Evolutionary conservation across 768 basidiomycete species (phyloP).

Genomic region (Cystobasidium ongulense): DNA sequence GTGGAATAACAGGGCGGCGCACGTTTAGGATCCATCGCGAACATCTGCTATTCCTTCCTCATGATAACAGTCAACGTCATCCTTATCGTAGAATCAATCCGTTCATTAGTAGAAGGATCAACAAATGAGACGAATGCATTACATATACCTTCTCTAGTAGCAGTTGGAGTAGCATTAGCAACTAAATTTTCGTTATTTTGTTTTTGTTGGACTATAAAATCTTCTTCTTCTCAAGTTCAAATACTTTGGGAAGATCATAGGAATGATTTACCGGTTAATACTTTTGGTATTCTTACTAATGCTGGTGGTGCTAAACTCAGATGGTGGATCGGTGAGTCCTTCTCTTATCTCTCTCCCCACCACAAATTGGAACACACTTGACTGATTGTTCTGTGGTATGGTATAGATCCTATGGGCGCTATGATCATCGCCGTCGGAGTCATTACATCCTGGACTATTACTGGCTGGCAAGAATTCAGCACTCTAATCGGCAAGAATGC

Average conservation of each 20-base stretch:
- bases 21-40: conserved; percentile 26
- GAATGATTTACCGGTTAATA: conserved; percentile 30
- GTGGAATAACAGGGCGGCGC: conserved; percentile 5
- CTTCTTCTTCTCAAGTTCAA: conserved; percentile 77
- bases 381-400: not conserved
- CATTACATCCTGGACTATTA: not conserved
- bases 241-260: conserved; percentile 57
- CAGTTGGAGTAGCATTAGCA: not conserved
- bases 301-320: conserved; percentile 47
- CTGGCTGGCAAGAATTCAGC: conserved; percentile 56
- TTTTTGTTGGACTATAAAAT: conserved; percentile 71
- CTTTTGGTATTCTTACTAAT: conserved; percentile 46
- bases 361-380: not conserved
- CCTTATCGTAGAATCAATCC: conserved; percentile 76
- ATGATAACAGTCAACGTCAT: conserved; percentile 75
- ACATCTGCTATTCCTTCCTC: conserved; percentile 49
- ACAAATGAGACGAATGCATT: conserved; percentile 55
- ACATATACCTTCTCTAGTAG: conserved; percentile 50
- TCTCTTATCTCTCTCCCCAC: conserved; percentile 70
- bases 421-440: conserved; percentile 42
- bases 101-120: conserved; percentile 58
- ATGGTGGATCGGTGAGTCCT: conserved; percentile 54
- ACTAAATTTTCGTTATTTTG: conserved; percentile 72
- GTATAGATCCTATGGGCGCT: conserved; percentile 45
- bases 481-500: conserved; percentile 84